phyloP scores from a whole-genome alignment of 441 rosid species.

The Croton laevigatus region DNA sequence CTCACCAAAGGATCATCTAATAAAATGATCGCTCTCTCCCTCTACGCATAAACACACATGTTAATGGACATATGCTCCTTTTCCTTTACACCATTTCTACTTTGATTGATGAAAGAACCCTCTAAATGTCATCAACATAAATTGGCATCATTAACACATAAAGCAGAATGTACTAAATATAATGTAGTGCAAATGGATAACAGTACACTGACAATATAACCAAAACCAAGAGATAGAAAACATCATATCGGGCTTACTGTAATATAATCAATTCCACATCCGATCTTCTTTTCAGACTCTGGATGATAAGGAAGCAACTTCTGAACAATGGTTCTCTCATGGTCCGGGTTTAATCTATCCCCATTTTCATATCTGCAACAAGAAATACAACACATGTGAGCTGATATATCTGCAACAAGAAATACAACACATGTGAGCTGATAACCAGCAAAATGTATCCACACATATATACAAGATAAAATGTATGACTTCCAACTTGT shows the following conservation, averaged over 20 bases:
- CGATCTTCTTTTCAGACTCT: slow-evolving; percentile 67
- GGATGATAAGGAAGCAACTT: slow-evolving; percentile 92
- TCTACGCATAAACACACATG: neutral
- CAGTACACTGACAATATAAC: neutral
- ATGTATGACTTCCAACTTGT: neutral
- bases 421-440: neutral
- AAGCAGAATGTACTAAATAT: neutral
- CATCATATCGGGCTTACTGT: slow-evolving; percentile 42
- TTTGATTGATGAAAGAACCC: neutral
- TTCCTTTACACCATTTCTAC: neutral
- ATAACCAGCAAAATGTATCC: slow-evolving; percentile 1
- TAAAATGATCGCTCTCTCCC: neutral
- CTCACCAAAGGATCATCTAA: neutral
- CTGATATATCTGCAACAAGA: neutral
- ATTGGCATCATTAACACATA: neutral
- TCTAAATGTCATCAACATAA: neutral
- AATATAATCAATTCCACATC: slow-evolving; percentile 77
- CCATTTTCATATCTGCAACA: slow-evolving; percentile 64
- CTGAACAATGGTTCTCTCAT: slow-evolving; percentile 63
- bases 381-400: neutral
- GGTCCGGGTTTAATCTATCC: slow-evolving; percentile 63
- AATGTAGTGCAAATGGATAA: neutral
- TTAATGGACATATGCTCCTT: neutral
- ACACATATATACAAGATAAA: neutral
- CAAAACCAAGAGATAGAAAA: neutral